Evolutionary conservation across 768 basidiomycete genomes (phyloP).

Genomic region (Leccinum pellstonianum): DNA sequence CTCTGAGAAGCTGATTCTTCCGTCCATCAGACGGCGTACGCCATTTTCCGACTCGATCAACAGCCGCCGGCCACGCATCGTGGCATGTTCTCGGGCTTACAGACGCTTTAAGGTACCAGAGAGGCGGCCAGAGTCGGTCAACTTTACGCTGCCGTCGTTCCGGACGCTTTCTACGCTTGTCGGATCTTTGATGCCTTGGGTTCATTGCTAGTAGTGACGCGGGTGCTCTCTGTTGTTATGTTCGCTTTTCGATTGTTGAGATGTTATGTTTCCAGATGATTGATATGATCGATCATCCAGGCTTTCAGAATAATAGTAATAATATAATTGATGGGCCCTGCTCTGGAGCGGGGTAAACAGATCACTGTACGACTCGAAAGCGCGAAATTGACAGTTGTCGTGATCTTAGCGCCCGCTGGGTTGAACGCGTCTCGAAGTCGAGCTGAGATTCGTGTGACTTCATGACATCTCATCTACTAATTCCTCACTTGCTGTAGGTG

Average conservation of each 20-base stretch:
- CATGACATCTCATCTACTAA: not conserved
- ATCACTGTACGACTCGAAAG: no score
- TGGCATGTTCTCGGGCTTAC: conserved; percentile 13
- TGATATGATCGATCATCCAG: not conserved
- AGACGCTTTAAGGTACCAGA: conserved; percentile 10
- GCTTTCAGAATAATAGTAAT: not conserved
- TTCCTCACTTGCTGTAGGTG: no score
- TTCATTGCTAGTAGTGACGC: conserved; percentile 16
- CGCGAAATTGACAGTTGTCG: no score
- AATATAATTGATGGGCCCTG: not conserved
- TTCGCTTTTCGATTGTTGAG: not conserved
- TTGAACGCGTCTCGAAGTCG: not conserved
- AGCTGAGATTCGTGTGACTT: not conserved
- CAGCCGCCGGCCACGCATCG: conserved; percentile 19
- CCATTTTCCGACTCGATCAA: conserved; percentile 12
- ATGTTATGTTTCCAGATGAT: not conserved
- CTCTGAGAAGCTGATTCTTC: conserved; percentile 3
- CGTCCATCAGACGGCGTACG: conserved; percentile 12
- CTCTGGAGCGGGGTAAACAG: not conserved
- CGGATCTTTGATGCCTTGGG: conserved; percentile 33
- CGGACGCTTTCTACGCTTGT: conserved; percentile 33
- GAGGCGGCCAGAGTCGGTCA: conserved; percentile 22
- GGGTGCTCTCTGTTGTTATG: not conserved
- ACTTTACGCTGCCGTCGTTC: conserved; percentile 34
- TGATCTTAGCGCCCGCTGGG: not conserved